These are phyloP conservation scores for Ganoderma lucidum DNA, from an alignment of 1,284 basidiomycete genomes.

Conservation along the genomic window DNA sequence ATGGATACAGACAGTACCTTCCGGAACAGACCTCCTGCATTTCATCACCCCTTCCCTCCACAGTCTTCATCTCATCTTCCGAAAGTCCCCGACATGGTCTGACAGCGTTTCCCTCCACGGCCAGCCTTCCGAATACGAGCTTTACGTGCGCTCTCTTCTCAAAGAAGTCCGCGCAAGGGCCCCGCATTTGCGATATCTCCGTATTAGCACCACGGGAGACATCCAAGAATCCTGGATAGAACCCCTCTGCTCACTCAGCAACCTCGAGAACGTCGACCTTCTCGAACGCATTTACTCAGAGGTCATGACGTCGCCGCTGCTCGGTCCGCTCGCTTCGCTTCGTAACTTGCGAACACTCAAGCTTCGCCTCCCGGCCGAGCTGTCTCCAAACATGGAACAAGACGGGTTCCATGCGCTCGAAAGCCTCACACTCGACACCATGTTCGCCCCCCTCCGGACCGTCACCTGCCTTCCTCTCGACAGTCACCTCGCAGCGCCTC, in stretches of 20 bases:
- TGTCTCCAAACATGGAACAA: not conserved
- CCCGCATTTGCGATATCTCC: constrained; percentile 21
- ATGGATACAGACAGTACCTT: constrained; percentile 18
- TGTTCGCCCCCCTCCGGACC: constrained; percentile 16
- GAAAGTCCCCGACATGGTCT: constrained; percentile 1
- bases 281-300: constrained; percentile 15
- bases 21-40: constrained; percentile 13
- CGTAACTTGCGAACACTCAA: constrained; percentile 19
- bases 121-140: constrained; percentile 1
- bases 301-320: constrained; percentile 8
- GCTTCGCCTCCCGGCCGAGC: constrained; percentile 14
- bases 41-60: constrained; percentile 18
- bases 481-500: constrained; percentile 21
- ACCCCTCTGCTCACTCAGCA: constrained; percentile 8
- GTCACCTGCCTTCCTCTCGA: constrained; percentile 20
- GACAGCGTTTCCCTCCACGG: not conserved
- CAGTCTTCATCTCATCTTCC: constrained; percentile 27
- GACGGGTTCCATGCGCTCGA: constrained; percentile 22
- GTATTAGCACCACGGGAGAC: constrained; percentile 19
- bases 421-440: constrained; percentile 26
- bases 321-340: constrained; percentile 19
- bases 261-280: constrained; percentile 24
- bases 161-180: constrained; percentile 11
- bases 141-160: constrained; percentile 19
- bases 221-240: constrained; percentile 24